These are phyloP conservation scores for Acanthamoeba quina DNA, from an alignment of 208 protist genomes.

Conservation along the genomic window DNA sequence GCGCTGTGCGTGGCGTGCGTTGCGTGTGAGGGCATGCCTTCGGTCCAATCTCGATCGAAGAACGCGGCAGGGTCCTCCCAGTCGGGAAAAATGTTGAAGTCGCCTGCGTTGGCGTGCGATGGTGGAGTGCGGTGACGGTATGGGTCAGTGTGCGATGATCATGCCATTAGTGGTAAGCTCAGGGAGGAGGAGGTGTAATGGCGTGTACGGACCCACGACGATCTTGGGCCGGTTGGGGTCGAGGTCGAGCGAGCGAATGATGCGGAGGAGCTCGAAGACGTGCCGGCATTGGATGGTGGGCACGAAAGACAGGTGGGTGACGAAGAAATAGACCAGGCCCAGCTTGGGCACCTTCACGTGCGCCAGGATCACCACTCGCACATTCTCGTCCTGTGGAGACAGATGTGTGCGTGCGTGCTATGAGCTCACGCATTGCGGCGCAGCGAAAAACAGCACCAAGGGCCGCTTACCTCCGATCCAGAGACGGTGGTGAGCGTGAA, in stretches of 20 bases:
- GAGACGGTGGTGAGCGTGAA: neutral
- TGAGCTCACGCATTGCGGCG: too few species aligned
- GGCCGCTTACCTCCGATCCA: neutral
- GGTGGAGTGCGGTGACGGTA: neutral
- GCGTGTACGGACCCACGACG: neutral
- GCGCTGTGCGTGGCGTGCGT: too few species aligned
- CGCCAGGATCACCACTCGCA: neutral
- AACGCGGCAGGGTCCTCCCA: neutral
- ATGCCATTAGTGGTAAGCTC: too few species aligned
- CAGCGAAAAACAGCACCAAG: neutral
- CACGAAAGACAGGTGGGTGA: conserved; percentile 21
- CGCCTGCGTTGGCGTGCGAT: neutral
- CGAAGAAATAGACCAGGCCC: conserved; percentile 26
- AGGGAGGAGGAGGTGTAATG: too few species aligned
- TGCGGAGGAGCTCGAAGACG: conserved; percentile 9
- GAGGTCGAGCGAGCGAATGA: conserved; percentile 1
- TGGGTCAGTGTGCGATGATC: too few species aligned
- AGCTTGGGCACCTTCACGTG: neutral
- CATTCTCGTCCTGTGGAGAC: neutral
- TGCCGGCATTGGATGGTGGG: neutral
- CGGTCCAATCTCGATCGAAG: neutral
- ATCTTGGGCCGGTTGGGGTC: neutral
- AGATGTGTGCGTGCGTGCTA: neutral
- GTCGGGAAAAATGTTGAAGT: conserved; percentile 19
- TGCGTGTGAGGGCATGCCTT: neutral